Percentiles rank a stretch among this genome's conserved stretches.
Conservation (phyloP, 371 early-diverging fungal genomes). For the Parasitella parasitica region DNA sequence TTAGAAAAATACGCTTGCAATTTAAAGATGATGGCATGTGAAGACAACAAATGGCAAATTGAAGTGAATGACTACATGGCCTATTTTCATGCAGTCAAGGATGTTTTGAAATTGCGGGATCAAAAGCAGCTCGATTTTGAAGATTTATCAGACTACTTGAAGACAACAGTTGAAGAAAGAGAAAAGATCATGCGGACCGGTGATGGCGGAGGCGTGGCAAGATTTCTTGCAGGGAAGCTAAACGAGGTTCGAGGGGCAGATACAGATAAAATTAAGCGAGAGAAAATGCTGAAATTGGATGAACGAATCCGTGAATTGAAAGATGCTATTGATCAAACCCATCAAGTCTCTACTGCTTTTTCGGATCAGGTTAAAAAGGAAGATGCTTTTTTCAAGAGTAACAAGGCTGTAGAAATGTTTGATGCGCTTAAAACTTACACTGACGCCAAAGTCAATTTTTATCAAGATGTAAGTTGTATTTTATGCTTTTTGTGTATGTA, state of each 20-base stretch:
- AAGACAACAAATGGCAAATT: constrained; percentile 73
- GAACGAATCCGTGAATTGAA: constrained; percentile 80
- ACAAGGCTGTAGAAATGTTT: constrained; percentile 82
- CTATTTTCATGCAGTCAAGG: constrained; percentile 86
- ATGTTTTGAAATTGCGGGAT: constrained; percentile 80
- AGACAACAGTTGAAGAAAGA: constrained; percentile 61
- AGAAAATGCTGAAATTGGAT: constrained; percentile 72
- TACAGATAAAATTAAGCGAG: constrained; percentile 77
- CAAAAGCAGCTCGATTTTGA: constrained; percentile 95
- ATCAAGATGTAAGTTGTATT: constrained; percentile 67
- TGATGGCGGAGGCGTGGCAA: constrained; percentile 52
- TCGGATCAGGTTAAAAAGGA: constrained; percentile 82
- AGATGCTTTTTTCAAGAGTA: constrained; percentile 71
- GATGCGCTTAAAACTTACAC: constrained; percentile 71
- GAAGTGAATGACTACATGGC: constrained; percentile 85
- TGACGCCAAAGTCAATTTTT: constrained; percentile 77
- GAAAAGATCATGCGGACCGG: constrained; percentile 59
- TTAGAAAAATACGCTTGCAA: constrained; percentile 59
- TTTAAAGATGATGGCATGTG: constrained; percentile 56
- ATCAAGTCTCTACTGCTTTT: constrained; percentile 70
- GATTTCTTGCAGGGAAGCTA: constrained; percentile 83
- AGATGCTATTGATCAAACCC: constrained; percentile 75
- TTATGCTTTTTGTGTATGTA: neutral
- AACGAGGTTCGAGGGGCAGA: constrained; percentile 91
- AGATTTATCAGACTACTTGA: constrained; percentile 78